Evolutionary conservation across 192 early-diverging fungal genomes (phyloP).

Genomic region (Backusella morwellensis): DNA sequence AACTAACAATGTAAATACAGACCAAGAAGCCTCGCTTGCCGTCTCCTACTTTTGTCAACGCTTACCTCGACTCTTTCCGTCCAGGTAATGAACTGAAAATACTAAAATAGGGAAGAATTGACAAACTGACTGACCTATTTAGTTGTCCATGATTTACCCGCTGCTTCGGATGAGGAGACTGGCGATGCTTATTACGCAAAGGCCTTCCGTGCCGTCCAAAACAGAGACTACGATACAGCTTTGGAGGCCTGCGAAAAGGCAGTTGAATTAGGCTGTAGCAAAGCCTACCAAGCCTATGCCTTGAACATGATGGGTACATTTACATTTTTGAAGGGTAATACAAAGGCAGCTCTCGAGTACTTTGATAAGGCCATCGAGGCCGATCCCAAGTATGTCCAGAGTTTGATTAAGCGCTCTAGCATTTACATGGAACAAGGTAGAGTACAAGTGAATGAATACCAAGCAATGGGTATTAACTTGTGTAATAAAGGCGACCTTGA

Average conservation of each 20-base stretch:
- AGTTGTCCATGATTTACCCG: constrained; percentile 14
- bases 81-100: constrained; percentile 29
- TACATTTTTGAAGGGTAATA: constrained; percentile 82
- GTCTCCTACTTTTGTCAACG: constrained; percentile 84
- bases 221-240: constrained; percentile 59
- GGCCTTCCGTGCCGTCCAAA: constrained; percentile 48
- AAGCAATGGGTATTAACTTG: too few species aligned
- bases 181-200: constrained; percentile 52
- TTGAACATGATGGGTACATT: constrained; percentile 89
- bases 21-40: constrained; percentile 65
- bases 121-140: background rate
- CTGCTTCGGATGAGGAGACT: constrained; percentile 24
- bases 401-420: constrained; percentile 86
- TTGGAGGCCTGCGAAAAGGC: constrained; percentile 64
- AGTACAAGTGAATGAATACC: constrained; percentile 2
- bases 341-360: constrained; percentile 66
- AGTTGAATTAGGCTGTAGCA: constrained; percentile 49
- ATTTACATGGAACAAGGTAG: constrained; percentile 79
- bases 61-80: constrained; percentile 93
- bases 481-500: constrained; percentile 15
- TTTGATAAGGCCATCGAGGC: constrained; percentile 77
- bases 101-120: background rate
- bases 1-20: background rate
- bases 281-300: constrained; percentile 56
- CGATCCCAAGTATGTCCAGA: constrained; percentile 78